Evolutionary conservation across 2,329 filamentous ascomycete genomes (phyloP).

Genomic region (Aspergillus viridinutans): DNA sequence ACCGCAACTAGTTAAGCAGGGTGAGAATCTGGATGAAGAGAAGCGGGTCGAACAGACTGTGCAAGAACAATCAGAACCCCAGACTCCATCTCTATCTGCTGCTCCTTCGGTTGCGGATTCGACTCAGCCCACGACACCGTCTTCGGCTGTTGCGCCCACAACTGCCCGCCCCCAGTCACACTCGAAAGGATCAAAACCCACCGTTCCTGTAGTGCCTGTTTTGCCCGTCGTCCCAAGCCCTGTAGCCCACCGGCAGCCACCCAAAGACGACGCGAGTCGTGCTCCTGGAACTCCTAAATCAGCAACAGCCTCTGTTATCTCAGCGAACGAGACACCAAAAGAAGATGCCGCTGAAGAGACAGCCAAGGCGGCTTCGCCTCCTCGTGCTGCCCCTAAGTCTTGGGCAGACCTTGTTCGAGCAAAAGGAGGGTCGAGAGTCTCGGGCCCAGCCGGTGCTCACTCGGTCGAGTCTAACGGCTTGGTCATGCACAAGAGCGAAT

Average conservation of each 20-base stretch:
- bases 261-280: constrained; percentile 32
- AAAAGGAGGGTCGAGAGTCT: constrained; percentile 36
- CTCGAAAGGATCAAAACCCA: constrained; percentile 32
- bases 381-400: constrained; percentile 53
- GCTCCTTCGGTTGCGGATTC: constrained; percentile 55
- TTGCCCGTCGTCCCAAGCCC: constrained; percentile 42
- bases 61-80: constrained; percentile 41
- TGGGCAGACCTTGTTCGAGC: constrained; percentile 66
- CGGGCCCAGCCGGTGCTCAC: constrained; percentile 26
- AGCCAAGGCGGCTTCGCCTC: constrained; percentile 37
- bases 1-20: constrained; percentile 18
- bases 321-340: constrained; percentile 6
- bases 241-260: constrained; percentile 29
- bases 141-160: constrained; percentile 43
- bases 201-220: constrained; percentile 47
- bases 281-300: constrained; percentile 35
- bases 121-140: constrained; percentile 54
- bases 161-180: constrained; percentile 29
- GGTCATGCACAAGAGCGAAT: constrained; percentile 50
- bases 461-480: constrained; percentile 37
- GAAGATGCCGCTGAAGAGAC: constrained; percentile 25
- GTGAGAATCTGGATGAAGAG: constrained; percentile 16
- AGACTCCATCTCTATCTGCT: constrained; percentile 57
- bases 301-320: constrained; percentile 7
- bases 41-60: constrained; percentile 16